Conservation (phyloP, 2,329 filamentous ascomycete species). For the Fusarium hainanense region DNA sequence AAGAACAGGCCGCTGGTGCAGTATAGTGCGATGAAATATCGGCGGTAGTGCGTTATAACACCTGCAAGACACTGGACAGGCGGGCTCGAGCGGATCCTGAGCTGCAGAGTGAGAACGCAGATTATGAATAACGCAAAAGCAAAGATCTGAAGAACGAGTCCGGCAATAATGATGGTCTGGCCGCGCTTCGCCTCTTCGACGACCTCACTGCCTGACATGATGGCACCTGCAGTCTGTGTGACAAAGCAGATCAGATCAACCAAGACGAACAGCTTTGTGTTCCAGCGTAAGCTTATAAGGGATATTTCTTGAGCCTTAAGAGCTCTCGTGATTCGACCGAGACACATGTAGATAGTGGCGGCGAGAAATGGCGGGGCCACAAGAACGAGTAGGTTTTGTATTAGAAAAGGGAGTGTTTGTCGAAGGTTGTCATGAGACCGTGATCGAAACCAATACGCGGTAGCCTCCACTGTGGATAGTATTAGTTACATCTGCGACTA, state of each 20-base stretch:
- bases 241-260: background rate
- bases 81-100: background rate
- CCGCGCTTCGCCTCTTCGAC: background rate
- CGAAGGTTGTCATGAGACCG: background rate
- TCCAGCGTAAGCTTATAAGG: background rate
- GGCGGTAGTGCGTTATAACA: background rate
- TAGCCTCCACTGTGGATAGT: background rate
- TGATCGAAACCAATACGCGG: background rate
- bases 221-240: background rate
- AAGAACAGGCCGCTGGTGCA: background rate
- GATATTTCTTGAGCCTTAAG: background rate
- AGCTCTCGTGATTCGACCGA: background rate
- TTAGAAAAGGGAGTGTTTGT: background rate
- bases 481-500: background rate
- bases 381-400: background rate
- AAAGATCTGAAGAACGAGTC: background rate
- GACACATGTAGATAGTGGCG: background rate
- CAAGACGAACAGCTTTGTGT: background rate
- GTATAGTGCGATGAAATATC: background rate
- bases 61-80: background rate
- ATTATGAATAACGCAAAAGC: slow-evolving; percentile 20
- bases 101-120: background rate
- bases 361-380: background rate
- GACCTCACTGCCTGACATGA: background rate
- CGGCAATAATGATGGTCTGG: background rate